Percentiles rank a stretch among this genome's conserved stretches.
phyloP scores from a whole-genome alignment of 2,329 filamentous ascomycete species.

The Ophiostoma sp. region DNA sequence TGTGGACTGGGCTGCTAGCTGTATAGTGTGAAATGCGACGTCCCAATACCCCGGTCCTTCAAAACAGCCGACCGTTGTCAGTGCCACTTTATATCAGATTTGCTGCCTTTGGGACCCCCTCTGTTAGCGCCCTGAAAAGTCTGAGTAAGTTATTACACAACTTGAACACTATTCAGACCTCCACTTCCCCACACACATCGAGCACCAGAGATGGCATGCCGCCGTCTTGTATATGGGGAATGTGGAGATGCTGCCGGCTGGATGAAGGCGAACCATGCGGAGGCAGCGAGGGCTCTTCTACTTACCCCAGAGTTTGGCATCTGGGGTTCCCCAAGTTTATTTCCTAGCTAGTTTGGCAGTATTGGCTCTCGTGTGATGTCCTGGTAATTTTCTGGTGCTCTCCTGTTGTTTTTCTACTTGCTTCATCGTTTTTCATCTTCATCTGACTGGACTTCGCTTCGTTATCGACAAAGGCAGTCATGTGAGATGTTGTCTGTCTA shows the following conservation, averaged over 20 bases:
- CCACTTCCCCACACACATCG: constrained; percentile 1
- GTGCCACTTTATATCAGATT: constrained; percentile 4
- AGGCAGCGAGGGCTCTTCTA: background rate
- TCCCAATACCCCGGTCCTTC: background rate
- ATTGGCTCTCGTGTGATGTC: background rate
- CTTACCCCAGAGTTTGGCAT: background rate
- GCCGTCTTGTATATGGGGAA: background rate
- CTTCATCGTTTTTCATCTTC: background rate
- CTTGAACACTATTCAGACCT: background rate
- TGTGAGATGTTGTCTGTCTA: background rate
- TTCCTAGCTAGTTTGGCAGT: background rate
- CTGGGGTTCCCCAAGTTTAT: constrained; percentile 1
- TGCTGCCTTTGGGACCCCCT: background rate
- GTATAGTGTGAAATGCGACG: background rate
- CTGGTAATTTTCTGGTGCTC: background rate
- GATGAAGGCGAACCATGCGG: constrained; percentile 1
- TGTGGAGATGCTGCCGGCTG: constrained; percentile 7
- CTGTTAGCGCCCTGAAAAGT: background rate
- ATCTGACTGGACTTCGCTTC: background rate
- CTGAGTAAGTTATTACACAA: constrained; percentile 7
- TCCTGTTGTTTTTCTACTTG: background rate
- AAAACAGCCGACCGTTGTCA: background rate
- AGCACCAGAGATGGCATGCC: constrained; percentile 4
- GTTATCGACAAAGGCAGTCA: background rate
- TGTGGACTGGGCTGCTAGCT: background rate